Conservation (phyloP, 177 flowering plant genomes). For the Tripterygium wilfordii region DNA sequence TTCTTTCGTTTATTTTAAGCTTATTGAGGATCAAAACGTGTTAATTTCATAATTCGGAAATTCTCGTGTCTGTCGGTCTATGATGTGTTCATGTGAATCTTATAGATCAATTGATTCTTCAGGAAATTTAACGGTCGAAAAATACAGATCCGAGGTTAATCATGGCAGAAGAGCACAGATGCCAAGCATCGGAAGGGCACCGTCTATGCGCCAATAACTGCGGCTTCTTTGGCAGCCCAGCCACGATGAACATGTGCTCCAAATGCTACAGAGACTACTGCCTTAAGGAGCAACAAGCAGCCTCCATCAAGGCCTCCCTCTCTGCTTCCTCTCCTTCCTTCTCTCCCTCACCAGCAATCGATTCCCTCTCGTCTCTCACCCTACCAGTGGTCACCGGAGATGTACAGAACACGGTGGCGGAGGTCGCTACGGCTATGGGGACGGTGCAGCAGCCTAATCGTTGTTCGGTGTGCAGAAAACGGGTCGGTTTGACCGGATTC, state of each 20-base stretch:
- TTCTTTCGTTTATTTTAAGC: no score
- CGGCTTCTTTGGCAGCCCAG: constrained; percentile 68
- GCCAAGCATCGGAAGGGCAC: constrained; percentile 55
- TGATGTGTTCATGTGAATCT: no score
- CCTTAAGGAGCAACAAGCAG: constrained; percentile 47
- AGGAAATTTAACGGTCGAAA: no score
- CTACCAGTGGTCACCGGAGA: constrained; percentile 13
- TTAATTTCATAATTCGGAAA: no score
- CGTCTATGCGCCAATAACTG: constrained; percentile 72
- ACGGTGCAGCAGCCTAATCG: no score
- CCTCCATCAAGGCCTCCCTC: constrained; percentile 41
- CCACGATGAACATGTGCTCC: constrained; percentile 64
- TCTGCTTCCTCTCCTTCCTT: constrained; percentile 18
- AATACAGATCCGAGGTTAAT: no score
- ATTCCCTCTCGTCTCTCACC: constrained; percentile 8
- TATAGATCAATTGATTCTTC: no score
- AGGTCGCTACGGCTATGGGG: neutral
- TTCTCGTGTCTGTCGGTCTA: no score
- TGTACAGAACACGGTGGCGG: neutral
- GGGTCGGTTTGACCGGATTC: no score
- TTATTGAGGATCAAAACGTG: no score
- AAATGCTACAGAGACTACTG: constrained; percentile 56
- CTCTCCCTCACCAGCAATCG: constrained; percentile 2
- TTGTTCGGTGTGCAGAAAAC: no score
- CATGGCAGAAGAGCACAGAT: constrained; percentile 76